phyloP scores from a whole-genome alignment of 495 filamentous ascomycete genomes.

The Symbiotaphrina buchneri region DNA sequence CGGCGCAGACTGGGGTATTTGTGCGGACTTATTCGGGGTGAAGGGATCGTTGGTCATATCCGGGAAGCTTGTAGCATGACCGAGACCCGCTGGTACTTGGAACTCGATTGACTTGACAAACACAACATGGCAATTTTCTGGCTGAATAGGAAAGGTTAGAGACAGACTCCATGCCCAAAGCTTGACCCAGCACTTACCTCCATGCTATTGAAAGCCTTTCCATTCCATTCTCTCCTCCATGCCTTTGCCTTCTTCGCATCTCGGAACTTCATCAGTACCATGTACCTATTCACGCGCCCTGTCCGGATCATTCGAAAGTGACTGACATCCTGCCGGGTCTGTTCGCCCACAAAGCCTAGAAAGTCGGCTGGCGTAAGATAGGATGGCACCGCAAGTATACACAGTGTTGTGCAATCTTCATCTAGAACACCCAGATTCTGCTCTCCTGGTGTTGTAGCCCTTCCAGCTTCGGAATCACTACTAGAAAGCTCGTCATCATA shows the following conservation, averaged over 20 bases:
- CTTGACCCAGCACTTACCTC: slow-evolving; percentile 34
- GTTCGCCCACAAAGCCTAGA: slow-evolving; percentile 77
- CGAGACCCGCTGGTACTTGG: slow-evolving; percentile 17
- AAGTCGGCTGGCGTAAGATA: slow-evolving; percentile 86
- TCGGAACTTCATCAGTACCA: slow-evolving; percentile 94
- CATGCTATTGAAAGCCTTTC: slow-evolving; percentile 82
- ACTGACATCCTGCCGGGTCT: slow-evolving; percentile 68
- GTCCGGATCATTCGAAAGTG: slow-evolving; percentile 95
- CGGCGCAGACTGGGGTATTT: slow-evolving; percentile 10
- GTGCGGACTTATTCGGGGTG: slow-evolving; percentile 18
- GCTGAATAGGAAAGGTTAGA: slow-evolving; percentile 20
- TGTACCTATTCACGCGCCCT: slow-evolving; percentile 68
- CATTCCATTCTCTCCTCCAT: slow-evolving; percentile 81
- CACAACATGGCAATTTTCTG: slow-evolving; percentile 89
- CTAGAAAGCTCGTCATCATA: slow-evolving; percentile 8
- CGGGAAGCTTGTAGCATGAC: slow-evolving; percentile 22
- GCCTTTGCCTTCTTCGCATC: slow-evolving; percentile 45
- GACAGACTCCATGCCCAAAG: neutral
- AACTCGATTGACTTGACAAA: slow-evolving; percentile 83
- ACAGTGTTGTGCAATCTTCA: slow-evolving; percentile 68
- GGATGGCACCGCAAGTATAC: slow-evolving; percentile 82
- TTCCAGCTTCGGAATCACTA: slow-evolving; percentile 6
- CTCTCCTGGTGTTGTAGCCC: slow-evolving; percentile 8
- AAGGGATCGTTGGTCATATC: slow-evolving; percentile 44
- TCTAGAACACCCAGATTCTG: too few relatives aligned